Percentiles rank a stretch among this genome's conserved stretches.
Evolutionary conservation across 805 yeast genomes (phyloP).

Genomic region (Suhomyces prunicola): DNA sequence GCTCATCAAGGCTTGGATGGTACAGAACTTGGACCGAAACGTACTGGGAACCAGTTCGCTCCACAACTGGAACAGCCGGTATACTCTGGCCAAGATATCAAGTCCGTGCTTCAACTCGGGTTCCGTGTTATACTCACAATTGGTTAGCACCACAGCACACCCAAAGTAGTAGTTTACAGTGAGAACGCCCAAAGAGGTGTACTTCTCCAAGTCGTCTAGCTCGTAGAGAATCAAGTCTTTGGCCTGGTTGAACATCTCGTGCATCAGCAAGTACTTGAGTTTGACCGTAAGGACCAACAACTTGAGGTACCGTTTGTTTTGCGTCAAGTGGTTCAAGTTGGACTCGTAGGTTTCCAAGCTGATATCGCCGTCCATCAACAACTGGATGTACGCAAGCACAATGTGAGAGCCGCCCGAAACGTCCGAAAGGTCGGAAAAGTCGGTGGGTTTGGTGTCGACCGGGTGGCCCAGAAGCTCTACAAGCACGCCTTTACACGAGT

Average conservation of each 20-base stretch:
- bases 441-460: not conserved
- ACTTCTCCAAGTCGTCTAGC: conserved; percentile 17
- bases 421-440: not conserved
- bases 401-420: not conserved
- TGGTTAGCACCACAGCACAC: conserved; percentile 14
- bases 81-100: not conserved
- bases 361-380: conserved; percentile 10
- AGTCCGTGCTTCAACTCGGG: conserved; percentile 13
- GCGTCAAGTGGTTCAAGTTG: not conserved
- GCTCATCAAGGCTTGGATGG: conserved; percentile 30
- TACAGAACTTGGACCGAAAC: conserved; percentile 36
- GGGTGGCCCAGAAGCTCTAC: conserved; percentile 15
- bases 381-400: not conserved
- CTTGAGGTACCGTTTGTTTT: not conserved
- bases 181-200: conserved; percentile 5
- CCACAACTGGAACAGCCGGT: conserved; percentile 27
- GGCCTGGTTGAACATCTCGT: conserved; percentile 18
- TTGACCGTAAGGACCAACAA: conserved; percentile 5
- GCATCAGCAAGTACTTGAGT: conserved; percentile 9
- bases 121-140: conserved; percentile 6
- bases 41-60: conserved; percentile 31
- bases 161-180: conserved; percentile 18
- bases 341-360: conserved; percentile 9
- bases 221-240: conserved; percentile 10
- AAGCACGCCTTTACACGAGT: conserved; percentile 12